These are phyloP conservation scores for Ogataea paradorogensis DNA, from an alignment of 805 yeast species.

Conservation along the genomic window DNA sequence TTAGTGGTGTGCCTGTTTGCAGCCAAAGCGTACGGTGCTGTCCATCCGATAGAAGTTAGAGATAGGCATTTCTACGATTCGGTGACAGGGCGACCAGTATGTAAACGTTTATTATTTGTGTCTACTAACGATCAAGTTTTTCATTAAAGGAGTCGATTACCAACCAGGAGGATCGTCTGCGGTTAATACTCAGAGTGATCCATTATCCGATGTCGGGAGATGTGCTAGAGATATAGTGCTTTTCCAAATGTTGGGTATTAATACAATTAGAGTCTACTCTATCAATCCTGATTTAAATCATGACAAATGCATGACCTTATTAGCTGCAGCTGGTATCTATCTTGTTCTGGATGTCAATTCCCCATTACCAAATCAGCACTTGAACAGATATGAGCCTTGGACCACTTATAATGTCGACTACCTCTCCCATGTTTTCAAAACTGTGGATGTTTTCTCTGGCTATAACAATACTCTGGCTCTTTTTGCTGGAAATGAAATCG, in stretches of 20 bases:
- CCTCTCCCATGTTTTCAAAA: constrained; percentile 70
- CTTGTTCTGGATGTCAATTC: constrained; percentile 89
- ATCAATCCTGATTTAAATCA: constrained; percentile 80
- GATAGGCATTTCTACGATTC: constrained; percentile 77
- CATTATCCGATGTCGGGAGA: constrained; percentile 63
- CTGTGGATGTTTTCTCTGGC: constrained; percentile 74
- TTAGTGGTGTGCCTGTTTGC: constrained; percentile 7
- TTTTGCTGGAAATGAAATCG: constrained; percentile 89
- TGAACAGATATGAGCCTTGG: constrained; percentile 95
- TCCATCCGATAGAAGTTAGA: constrained; percentile 61
- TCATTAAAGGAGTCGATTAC: constrained; percentile 84
- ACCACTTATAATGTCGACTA: constrained; percentile 70
- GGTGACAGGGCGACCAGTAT: constrained; percentile 67
- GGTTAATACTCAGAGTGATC: constrained; percentile 56
- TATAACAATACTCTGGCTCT: constrained; percentile 89
- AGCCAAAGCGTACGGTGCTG: constrained; percentile 13
- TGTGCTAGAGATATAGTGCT: constrained; percentile 82
- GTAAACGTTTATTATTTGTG: constrained; percentile 16
- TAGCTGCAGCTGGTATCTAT: constrained; percentile 92
- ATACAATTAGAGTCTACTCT: constrained; percentile 85
- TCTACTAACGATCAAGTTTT: constrained; percentile 45
- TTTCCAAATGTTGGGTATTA: constrained; percentile 81
- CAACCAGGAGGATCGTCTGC: constrained; percentile 96
- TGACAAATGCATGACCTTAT: constrained; percentile 84
- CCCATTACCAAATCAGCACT: constrained; percentile 71